phyloP scores from a whole-genome alignment of 805 yeast species.

The Jamesozyma lodderae region DNA sequence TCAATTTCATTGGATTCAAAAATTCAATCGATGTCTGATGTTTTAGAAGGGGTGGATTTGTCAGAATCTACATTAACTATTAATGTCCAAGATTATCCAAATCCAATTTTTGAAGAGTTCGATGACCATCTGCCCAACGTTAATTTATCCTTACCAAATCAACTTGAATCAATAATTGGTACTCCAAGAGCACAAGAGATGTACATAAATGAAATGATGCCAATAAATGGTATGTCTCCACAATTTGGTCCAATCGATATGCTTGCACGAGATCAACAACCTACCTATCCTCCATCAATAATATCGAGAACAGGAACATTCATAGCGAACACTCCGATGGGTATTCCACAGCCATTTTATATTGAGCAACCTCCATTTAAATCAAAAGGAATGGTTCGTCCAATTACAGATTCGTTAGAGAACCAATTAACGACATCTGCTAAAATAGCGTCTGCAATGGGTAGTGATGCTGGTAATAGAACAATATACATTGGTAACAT shows the following conservation, averaged over 20 bases:
- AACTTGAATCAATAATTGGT: slow-evolving; percentile 9
- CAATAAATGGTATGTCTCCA: slow-evolving; percentile 1
- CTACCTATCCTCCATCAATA: background rate
- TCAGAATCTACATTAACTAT: slow-evolving; percentile 10
- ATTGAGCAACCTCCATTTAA: slow-evolving; percentile 14
- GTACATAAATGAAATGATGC: slow-evolving; percentile 10
- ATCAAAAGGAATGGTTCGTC: slow-evolving; percentile 8
- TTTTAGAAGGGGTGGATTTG: slow-evolving; percentile 9
- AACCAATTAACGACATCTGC: slow-evolving; percentile 22
- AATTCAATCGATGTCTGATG: slow-evolving; percentile 10
- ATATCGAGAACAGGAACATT: slow-evolving; percentile 1
- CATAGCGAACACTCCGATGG: slow-evolving; percentile 2
- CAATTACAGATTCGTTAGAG: slow-evolving; percentile 26
- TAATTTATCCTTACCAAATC: slow-evolving; percentile 12
- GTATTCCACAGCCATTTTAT: slow-evolving; percentile 5
- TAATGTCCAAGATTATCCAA: slow-evolving; percentile 9
- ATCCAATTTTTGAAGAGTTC: slow-evolving; percentile 11
- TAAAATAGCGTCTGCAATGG: slow-evolving; percentile 26
- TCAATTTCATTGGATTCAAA: slow-evolving; percentile 1
- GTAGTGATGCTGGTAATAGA: slow-evolving; percentile 42
- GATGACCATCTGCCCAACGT: slow-evolving; percentile 13
- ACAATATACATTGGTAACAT: slow-evolving; percentile 63
- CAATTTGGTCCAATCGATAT: slow-evolving; percentile 2
- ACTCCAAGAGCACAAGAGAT: slow-evolving; percentile 20
- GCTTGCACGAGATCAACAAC: background rate